Conservation (phyloP, 164 flowering plant genomes). For the Umbilicus rupestris region DNA sequence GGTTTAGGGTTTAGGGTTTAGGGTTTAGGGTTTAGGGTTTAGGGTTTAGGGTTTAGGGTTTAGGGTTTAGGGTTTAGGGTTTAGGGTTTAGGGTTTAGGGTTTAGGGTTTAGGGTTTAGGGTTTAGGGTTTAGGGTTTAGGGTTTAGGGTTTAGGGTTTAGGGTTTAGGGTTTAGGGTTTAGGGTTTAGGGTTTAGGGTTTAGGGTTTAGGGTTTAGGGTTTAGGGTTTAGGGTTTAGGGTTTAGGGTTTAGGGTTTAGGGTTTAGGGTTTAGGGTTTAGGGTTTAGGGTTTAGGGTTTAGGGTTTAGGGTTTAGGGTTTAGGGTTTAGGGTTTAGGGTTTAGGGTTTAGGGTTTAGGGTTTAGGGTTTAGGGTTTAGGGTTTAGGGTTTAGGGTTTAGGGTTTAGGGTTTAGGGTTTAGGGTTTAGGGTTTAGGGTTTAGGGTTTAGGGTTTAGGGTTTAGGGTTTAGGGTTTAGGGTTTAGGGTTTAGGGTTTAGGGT, state of each 20-base stretch:
- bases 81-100: no score
- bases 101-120: constrained; percentile 14
- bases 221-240: background rate
- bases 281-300: background rate
- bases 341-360: background rate
- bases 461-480: background rate
- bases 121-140: constrained; percentile 8
- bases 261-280: background rate
- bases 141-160: constrained; percentile 8
- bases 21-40: constrained; percentile 14
- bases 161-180: constrained; percentile 8
- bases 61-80: no score
- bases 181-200: constrained; percentile 6
- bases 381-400: background rate
- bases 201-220: constrained; percentile 1
- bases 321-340: background rate
- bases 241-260: constrained; percentile 7
- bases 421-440: background rate
- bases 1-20: constrained; percentile 16
- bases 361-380: background rate
- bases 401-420: background rate
- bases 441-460: background rate
- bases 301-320: constrained; percentile 1
- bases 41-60: no score
- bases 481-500: background rate